phyloP scores from a whole-genome alignment of 1,284 basidiomycete genomes.

The Meira miltonrushii region DNA sequence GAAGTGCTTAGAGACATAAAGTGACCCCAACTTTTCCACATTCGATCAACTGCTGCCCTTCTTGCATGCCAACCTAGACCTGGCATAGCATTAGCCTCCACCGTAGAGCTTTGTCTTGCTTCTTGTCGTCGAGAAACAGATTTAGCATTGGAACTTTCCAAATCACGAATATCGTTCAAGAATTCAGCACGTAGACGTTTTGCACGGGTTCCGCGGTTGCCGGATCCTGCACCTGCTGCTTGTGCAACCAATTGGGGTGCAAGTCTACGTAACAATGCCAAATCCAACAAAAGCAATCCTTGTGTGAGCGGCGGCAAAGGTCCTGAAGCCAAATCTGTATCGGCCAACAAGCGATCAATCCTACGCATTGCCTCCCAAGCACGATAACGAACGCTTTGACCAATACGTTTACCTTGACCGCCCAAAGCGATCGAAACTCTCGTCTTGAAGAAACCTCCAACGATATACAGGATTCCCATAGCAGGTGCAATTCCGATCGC shows the following conservation, averaged over 20 bases:
- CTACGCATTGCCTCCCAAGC: conserved; percentile 55
- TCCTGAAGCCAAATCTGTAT: conserved; percentile 6
- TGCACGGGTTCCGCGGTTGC: conserved; percentile 23
- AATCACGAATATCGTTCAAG: conserved; percentile 74
- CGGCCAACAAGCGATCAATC: conserved; percentile 50
- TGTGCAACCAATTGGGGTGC: conserved; percentile 24
- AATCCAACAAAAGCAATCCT: conserved; percentile 68
- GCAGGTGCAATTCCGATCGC: conserved; percentile 94
- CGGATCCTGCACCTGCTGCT: conserved; percentile 16
- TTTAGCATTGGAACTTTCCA: conserved; percentile 61
- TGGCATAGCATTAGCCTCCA: conserved; percentile 61
- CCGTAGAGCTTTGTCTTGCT: conserved; percentile 48
- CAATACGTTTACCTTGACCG: conserved; percentile 54
- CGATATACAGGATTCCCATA: conserved; percentile 69
- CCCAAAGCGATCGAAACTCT: conserved; percentile 58
- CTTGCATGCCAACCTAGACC: conserved; percentile 13
- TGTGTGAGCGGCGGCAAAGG: conserved; percentile 57
- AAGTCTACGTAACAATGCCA: conserved; percentile 64
- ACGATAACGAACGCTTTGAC: conserved; percentile 48
- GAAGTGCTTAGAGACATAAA: conserved; percentile 9
- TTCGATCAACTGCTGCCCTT: conserved; percentile 67
- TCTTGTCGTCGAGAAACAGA: conserved; percentile 53
- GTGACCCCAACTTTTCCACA: conserved; percentile 76
- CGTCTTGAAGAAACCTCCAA: conserved; percentile 56
- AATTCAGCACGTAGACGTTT: conserved; percentile 66